Conservation (phyloP, 176 grass and related monocot species). For the bread wheat (Triticum aestivum) region DNA sequence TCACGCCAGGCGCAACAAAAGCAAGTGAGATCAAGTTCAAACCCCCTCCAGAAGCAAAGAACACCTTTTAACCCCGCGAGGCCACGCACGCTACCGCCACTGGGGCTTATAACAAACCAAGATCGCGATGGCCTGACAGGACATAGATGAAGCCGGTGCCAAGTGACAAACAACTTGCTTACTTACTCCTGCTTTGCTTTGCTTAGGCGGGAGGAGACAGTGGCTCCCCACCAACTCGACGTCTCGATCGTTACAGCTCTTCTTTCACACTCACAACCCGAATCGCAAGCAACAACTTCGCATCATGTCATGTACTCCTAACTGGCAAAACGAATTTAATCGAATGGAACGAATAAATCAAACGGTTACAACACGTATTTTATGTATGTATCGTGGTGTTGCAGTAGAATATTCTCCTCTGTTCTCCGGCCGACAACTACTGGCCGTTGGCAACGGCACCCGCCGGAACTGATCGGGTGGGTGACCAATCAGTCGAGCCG, state of each 20-base stretch:
- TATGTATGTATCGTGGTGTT: background rate
- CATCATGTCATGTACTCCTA: no score
- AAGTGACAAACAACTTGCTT: background rate
- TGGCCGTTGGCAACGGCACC: background rate
- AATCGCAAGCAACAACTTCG: background rate
- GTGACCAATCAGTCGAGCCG: slow-evolving; percentile 47
- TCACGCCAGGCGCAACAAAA: no score
- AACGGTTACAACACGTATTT: slow-evolving; percentile 17
- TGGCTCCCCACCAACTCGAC: slow-evolving; percentile 4
- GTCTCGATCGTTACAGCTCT: background rate
- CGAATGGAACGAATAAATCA: slow-evolving; percentile 26
- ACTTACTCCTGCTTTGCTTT: slow-evolving; percentile 16
- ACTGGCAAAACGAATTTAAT: background rate
- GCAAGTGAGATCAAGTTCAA: no score
- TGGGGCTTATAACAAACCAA: slow-evolving; percentile 1
- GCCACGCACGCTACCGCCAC: background rate
- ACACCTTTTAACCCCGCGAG: background rate
- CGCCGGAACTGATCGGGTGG: no score
- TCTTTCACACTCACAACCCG: background rate
- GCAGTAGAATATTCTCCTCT: no score
- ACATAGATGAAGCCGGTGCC: background rate
- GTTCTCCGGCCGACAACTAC: background rate
- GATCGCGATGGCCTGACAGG: slow-evolving; percentile 12
- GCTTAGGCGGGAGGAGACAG: slow-evolving; percentile 23
- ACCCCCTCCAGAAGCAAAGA: no score